Base-by-base conservation (phyloP, 2,329 filamentous ascomycete genomes). In the Talaromyces atroroseus region DNA sequence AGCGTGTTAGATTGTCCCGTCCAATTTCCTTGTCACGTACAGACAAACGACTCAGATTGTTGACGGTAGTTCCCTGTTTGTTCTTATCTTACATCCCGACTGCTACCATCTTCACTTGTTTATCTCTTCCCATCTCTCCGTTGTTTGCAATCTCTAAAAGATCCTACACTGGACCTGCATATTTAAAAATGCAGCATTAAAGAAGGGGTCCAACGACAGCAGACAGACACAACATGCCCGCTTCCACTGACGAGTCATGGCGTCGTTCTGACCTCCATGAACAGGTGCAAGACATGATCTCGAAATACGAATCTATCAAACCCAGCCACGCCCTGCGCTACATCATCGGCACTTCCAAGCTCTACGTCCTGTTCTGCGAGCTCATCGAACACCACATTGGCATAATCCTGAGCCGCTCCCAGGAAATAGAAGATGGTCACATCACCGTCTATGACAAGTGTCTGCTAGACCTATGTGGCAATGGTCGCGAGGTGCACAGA, bases 371-470 rank as follows among this genome's bases (percentile, higher is more conserved):
- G 2, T 68, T 76, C 51, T 63, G 65, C 40, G 61, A 67, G 29
- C 64, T 72, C 16, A 54, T 76, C 44, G 63, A 62, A 21, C 70
- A 68, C 45, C 71, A 75, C 56, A 55, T 72, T 16, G 60, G 62
- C 10, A 60, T 74, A 24, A 63, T 75, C 58, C 66, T 65, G 45
- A 64, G 64, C 24, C 74, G 74, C 48, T 70, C 71, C 1, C 65
- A 68, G 53, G 60, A 62, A 3, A 61, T 71, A 20, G 63, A 70
- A 32, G 68, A 73, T 44, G 66, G 64, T 6, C 66, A 75, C 52
- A 59, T 75, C 56, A 76, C 70, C 1, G 60, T 75, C 58, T 76
- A 70, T 32, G 74, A 77, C 61, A 70, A 66, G 54, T 67, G 69
- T n/a, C 59, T 77, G 18, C 52, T 76, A 44, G 56, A 62, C 8